Evolutionary conservation across 805 yeast species (phyloP).

Genomic region (Schwanniomyces vanrijiae): DNA sequence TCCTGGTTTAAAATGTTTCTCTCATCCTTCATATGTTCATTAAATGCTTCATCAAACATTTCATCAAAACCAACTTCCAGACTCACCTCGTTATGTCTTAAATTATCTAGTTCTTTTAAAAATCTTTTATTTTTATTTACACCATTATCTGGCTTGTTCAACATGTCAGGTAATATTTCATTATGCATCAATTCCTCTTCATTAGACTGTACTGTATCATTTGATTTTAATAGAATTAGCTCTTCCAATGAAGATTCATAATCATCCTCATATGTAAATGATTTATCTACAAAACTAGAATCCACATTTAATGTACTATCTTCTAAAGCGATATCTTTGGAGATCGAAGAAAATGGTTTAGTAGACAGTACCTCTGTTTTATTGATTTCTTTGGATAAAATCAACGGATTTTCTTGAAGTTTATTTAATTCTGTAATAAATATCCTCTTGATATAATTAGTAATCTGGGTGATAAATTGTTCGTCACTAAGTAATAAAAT

Average conservation of each 20-base stretch:
- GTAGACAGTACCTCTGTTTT: not conserved
- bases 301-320: conserved; percentile 13
- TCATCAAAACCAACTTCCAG: conserved; percentile 1
- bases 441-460: conserved; percentile 22
- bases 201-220: conserved; percentile 24
- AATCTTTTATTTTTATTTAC: conserved; percentile 13
- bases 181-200: conserved; percentile 10
- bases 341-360: not conserved
- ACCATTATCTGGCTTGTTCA: not conserved
- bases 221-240: conserved; percentile 16
- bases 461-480: conserved; percentile 23
- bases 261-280: conserved; percentile 13
- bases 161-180: not conserved
- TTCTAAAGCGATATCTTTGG: conserved; percentile 11
- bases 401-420: not conserved
- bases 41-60: not conserved
- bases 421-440: conserved; percentile 10
- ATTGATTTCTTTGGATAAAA: not conserved
- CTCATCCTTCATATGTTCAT: not conserved
- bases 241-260: conserved; percentile 15
- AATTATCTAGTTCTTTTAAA: conserved; percentile 22
- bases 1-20: not conserved
- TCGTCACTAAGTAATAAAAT: conserved; percentile 27
- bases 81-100: conserved; percentile 27
- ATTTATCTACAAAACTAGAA: conserved; percentile 8